Evolutionary conservation across 2,329 filamentous ascomycete species (phyloP), one percentile per base, ranked within the genome.

Genomic region (Cordyceps javanica): DNA sequence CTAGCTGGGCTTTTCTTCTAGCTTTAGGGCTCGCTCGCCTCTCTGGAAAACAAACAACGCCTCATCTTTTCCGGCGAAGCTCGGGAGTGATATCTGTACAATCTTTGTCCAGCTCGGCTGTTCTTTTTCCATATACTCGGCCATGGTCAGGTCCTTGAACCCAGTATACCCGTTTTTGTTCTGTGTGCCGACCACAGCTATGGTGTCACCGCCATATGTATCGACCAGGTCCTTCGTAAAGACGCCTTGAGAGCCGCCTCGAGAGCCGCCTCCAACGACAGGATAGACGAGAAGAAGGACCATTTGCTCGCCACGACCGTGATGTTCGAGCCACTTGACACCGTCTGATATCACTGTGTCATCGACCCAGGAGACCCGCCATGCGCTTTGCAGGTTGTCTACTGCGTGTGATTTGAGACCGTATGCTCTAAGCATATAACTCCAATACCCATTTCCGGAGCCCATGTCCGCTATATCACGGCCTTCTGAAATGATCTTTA

Each of bases 11-110:
- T 16, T 10, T 49, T 9, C 25, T 25, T 25, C 34, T 28, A 57
- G 32, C 34, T 57, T 59, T 7, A 69, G 68, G 21, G 69, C 74
- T 60, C 72, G 69, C n/a, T 72, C 65, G 16, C 77, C 76, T 55
- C 77, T 68, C 64, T 81, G 77, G 62, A 87, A 90, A 21, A 89
- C 78, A 70, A 85, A 91, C 57, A 91, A 66, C 0, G 84, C 88
- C 71, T 91, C 88, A 64, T 91, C 88, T 69, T 91, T 91, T 28
- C 85, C 88, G 3, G 87, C 83, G 70, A 91, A 91, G 68, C 86
- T 89, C 23, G 87, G 87, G 66, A 91, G 68, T 4, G 87, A 79
- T 60, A 90, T 76, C 72, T 88, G 85, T 14, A 82, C 77, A 2
- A 82, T 75, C 68, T 81, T 80, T 51, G 78, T 76, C 80, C 85